phyloP scores from a whole-genome alignment of 164 flowering plant genomes.

The Vitis labrusca region DNA sequence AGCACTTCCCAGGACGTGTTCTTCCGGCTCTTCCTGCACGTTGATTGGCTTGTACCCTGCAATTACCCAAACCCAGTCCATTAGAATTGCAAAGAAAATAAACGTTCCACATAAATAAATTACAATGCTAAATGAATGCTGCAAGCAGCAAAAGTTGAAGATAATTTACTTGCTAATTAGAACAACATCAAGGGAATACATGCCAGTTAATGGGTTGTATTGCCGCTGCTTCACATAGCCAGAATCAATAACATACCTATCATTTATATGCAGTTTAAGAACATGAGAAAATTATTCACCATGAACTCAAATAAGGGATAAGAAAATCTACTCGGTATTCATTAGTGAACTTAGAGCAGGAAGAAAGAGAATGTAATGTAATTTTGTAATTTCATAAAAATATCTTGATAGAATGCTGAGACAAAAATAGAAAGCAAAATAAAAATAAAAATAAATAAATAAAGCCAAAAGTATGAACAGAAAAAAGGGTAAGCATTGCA shows the following conservation, averaged over 20 bases:
- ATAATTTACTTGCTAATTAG: conserved; percentile 80
- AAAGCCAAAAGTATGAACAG: no score
- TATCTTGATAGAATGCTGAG: no score
- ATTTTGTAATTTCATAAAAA: neutral
- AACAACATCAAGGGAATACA: conserved; percentile 97
- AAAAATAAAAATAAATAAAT: no score
- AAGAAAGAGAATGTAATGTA: neutral
- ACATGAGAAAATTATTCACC: neutral
- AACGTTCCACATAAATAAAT: neutral
- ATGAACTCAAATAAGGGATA: neutral
- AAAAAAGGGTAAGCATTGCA: no score
- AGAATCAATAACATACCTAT: conserved; percentile 93
- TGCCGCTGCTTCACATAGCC: conserved; percentile 97
- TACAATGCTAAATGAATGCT: neutral
- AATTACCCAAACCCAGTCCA: conserved; percentile 3
- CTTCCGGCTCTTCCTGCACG: conserved; percentile 99
- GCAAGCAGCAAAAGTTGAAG: neutral
- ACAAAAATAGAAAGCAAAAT: no score
- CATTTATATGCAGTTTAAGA: neutral
- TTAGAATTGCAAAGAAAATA: neutral
- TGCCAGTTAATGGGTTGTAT: conserved; percentile 90
- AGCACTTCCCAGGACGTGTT: conserved; percentile 95
- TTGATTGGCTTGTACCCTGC: conserved; percentile 96
- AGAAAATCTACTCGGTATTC: neutral
- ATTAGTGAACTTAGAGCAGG: neutral